Conservation (phyloP, 2,329 filamentous ascomycete species). For the Pezicula carpinea region DNA sequence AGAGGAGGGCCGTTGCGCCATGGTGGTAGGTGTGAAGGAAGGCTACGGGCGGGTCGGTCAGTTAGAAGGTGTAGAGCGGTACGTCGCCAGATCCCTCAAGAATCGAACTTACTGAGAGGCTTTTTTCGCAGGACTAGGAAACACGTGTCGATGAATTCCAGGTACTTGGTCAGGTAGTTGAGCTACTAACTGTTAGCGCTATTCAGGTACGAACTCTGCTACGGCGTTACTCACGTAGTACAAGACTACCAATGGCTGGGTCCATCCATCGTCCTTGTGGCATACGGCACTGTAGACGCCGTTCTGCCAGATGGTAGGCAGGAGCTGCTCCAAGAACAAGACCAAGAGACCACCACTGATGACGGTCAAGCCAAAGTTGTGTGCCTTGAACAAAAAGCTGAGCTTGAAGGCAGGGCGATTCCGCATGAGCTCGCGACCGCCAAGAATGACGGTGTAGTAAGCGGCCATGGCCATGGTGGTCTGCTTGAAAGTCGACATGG, state of each 20-base stretch:
- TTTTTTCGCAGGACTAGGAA: conserved; percentile 15
- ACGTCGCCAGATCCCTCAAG: not conserved
- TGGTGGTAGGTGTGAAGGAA: conserved; percentile 17
- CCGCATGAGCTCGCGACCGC: conserved; percentile 11
- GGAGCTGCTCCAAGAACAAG: conserved; percentile 10
- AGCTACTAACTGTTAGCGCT: conserved; percentile 5
- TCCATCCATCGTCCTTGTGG: conserved; percentile 75
- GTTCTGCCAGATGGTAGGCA: conserved; percentile 28
- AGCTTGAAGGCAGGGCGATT: conserved; percentile 10
- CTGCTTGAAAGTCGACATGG: conserved; percentile 10
- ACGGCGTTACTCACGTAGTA: conserved; percentile 71
- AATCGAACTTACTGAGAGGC: conserved; percentile 8
- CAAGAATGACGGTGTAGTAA: conserved; percentile 13
- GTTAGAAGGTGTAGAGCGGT: not conserved
- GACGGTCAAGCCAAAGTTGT: conserved; percentile 11
- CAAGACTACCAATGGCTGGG: conserved; percentile 79
- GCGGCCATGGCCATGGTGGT: conserved; percentile 2
- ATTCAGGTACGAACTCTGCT: not conserved
- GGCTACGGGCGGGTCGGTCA: not conserved
- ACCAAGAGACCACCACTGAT: conserved; percentile 8
- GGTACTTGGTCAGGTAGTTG: conserved; percentile 15
- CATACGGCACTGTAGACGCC: conserved; percentile 87
- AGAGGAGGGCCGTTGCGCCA: conserved; percentile 12
- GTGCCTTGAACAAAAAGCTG: conserved; percentile 11
- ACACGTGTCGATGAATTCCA: conserved; percentile 13